Conservation (phyloP, 257 asterid species). For the Paulownia fortunei region DNA sequence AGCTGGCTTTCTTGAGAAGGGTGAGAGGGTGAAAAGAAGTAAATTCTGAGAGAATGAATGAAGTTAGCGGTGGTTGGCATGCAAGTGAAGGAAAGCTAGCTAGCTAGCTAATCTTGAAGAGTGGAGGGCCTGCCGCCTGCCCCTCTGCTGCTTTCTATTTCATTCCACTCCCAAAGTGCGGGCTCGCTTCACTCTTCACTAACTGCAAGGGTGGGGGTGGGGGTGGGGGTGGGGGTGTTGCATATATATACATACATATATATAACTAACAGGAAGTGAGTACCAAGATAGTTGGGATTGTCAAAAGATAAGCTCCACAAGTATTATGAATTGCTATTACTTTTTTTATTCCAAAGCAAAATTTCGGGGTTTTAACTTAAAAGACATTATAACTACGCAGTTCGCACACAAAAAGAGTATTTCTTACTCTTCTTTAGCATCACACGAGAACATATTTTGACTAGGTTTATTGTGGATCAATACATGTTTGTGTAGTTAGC, state of each 20-base stretch:
- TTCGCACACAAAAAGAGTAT: no score
- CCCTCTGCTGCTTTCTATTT: not conserved
- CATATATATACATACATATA: not conserved
- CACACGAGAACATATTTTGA: no score
- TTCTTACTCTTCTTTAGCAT: no score
- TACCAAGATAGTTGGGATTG: no score
- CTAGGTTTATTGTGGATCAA: no score
- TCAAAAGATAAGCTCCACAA: no score
- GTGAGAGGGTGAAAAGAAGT: not conserved
- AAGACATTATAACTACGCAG: no score
- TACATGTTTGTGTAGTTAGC: no score
- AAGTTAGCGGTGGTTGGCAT: not conserved
- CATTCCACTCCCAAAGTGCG: slow-evolving; percentile 29
- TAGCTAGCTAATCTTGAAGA: not conserved
- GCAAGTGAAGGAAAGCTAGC: not conserved
- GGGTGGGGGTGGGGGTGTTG: not conserved
- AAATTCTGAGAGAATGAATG: not conserved
- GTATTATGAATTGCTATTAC: no score
- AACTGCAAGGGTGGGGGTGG: slow-evolving; percentile 5
- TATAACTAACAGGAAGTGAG: no score
- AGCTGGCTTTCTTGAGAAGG: not conserved
- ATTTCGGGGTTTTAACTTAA: no score
- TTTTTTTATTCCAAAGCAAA: no score
- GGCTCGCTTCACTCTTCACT: slow-evolving; percentile 38
- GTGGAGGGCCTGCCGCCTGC: not conserved